Conservation (phyloP, 192 early-diverging fungal species). For the Backusella liffmaniae region DNA sequence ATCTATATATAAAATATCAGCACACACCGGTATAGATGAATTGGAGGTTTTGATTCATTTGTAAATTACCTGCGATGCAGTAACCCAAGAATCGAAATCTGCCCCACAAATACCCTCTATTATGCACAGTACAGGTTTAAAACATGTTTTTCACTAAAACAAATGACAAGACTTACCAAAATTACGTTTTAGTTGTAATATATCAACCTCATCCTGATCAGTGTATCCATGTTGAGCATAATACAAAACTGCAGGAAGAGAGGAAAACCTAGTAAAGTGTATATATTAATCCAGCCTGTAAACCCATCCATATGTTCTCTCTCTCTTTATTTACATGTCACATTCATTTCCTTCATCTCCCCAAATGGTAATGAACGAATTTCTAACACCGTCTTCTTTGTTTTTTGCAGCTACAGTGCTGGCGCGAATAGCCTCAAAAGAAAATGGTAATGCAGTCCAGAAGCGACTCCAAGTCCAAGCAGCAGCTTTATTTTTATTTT, state of each 20-base stretch:
- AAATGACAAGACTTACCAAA: conserved; percentile 29
- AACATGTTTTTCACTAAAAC: neutral
- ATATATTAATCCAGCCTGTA: neutral
- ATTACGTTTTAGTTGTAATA: conserved; percentile 49
- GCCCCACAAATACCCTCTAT: conserved; percentile 84
- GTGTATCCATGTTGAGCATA: conserved; percentile 79
- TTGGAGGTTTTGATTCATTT: too few species aligned
- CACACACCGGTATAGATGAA: too few species aligned
- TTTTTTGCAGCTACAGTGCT: conserved; percentile 68
- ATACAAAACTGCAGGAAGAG: conserved; percentile 75
- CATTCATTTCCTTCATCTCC: conserved; percentile 93
- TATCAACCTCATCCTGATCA: conserved; percentile 57
- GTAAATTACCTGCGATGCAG: conserved; percentile 54
- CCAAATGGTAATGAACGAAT: conserved; percentile 86
- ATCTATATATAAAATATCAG: conserved; percentile 32
- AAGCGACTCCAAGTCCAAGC: conserved; percentile 86
- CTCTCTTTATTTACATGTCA: conserved; percentile 53
- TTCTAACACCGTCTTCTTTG: conserved; percentile 52
- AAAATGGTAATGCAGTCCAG: conserved; percentile 80
- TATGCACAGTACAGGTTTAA: neutral
- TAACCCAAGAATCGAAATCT: conserved; percentile 73
- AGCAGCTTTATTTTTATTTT: conserved; percentile 29
- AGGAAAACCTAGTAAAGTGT: conserved; percentile 51
- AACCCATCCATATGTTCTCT: neutral
- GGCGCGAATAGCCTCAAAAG: conserved; percentile 74